A percentile compares a stretch with the other conserved stretches of the same genome.
phyloP scores from a whole-genome alignment of 345 rosid genomes.

The Cardamine resedifolia region DNA sequence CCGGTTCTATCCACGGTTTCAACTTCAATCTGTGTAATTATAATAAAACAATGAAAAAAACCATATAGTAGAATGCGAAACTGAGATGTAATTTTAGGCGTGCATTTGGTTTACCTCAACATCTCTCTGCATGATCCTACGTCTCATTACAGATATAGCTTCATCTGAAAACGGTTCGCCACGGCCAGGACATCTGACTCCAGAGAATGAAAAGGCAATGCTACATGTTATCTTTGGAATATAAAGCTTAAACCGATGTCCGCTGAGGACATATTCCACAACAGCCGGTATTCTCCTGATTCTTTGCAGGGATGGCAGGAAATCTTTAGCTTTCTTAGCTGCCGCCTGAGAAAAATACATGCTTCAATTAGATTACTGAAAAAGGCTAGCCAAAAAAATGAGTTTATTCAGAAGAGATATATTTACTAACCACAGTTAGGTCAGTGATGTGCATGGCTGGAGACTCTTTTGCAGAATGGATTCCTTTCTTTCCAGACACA shows the following conservation, averaged over 20 bases:
- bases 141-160: slow-evolving; percentile 90
- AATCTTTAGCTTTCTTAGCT: slow-evolving; percentile 85
- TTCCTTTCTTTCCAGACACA: slow-evolving; percentile 66
- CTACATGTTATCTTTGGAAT: slow-evolving; percentile 94
- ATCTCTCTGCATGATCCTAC: slow-evolving; percentile 93
- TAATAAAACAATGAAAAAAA: background rate
- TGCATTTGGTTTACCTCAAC: slow-evolving; percentile 65
- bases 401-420: background rate
- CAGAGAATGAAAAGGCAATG: slow-evolving; percentile 94
- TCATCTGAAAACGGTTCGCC: slow-evolving; percentile 88
- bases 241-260: slow-evolving; percentile 93
- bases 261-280: slow-evolving; percentile 97
- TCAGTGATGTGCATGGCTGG: slow-evolving; percentile 79
- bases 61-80: slow-evolving; percentile 4
- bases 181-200: slow-evolving; percentile 97
- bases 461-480: slow-evolving; percentile 78
- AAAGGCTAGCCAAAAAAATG: background rate
- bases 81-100: background rate
- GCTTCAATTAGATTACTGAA: slow-evolving; percentile 12
- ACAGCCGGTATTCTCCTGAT: slow-evolving; percentile 74
- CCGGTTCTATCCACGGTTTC: slow-evolving; percentile 95
- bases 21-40: slow-evolving; percentile 68
- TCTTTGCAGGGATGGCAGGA: slow-evolving; percentile 78
- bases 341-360: slow-evolving; percentile 54
- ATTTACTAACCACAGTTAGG: slow-evolving; percentile 60